These are phyloP conservation scores for Tribonema minus DNA, from an alignment of 108 stramenopile genomes.

Conservation along the genomic window DNA sequence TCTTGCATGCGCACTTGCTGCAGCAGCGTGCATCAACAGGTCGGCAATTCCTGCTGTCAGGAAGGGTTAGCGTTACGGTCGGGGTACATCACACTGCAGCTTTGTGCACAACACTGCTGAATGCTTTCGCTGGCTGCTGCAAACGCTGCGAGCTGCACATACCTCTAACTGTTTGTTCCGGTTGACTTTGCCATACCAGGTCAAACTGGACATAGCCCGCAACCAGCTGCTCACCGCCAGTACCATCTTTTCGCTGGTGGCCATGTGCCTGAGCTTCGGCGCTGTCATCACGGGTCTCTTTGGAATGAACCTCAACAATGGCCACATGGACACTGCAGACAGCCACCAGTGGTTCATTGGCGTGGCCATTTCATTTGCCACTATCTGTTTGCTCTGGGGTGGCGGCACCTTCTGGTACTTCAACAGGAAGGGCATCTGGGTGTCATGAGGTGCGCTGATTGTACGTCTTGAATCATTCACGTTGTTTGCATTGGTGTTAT, in stretches of 20 bases:
- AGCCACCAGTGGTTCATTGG: not conserved
- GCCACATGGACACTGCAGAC: not conserved
- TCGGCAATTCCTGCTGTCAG: no score
- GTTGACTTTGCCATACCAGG: constrained; percentile 4
- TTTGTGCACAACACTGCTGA: no score
- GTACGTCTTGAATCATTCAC: no score
- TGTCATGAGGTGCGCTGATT: no score
- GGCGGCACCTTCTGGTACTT: not conserved
- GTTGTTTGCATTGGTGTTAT: no score
- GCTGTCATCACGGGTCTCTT: constrained; percentile 34
- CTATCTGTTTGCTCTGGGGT: not conserved
- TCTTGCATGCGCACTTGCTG: no score
- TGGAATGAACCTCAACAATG: constrained; percentile 1
- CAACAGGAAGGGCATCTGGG: not conserved
- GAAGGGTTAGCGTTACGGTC: no score
- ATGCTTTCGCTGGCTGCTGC: no score
- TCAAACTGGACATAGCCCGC: constrained; percentile 50
- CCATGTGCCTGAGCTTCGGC: constrained; percentile 32
- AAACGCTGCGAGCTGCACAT: no score
- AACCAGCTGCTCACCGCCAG: constrained; percentile 41
- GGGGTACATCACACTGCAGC: no score
- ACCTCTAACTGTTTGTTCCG: no score
- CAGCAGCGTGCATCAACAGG: no score
- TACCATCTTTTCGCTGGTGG: constrained; percentile 28
- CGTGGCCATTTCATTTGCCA: not conserved